Evolutionary conservation across 345 rosid genomes (phyloP).

Genomic region (Euphorbia pulcherrima): DNA sequence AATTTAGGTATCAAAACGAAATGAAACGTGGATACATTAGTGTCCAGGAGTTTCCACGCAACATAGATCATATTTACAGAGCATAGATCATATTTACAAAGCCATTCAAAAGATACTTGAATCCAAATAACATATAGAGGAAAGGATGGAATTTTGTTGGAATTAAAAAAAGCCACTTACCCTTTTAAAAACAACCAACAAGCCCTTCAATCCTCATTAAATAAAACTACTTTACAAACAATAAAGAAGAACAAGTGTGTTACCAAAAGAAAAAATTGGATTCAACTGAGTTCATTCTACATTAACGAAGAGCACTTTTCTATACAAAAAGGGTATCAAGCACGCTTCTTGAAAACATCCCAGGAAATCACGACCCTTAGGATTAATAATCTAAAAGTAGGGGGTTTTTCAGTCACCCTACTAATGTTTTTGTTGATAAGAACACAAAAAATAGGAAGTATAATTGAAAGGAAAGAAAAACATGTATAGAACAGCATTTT

Average conservation of each 20-base stretch:
- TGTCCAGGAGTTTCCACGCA: no score
- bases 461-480: neutral
- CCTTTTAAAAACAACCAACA: neutral
- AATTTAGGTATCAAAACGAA: no score
- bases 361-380: neutral
- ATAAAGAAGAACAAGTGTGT: neutral
- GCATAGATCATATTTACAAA: slow-evolving; percentile 1
- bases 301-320: neutral
- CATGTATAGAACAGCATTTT: slow-evolving; percentile 8
- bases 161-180: neutral
- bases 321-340: neutral
- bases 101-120: slow-evolving; percentile 1
- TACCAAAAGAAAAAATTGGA: neutral
- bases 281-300: neutral
- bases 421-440: neutral
- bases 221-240: neutral
- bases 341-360: neutral
- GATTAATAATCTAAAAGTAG: neutral
- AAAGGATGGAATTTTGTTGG: neutral
- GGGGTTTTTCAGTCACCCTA: neutral
- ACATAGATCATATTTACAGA: neutral
- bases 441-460: neutral
- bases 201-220: neutral
- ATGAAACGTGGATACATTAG: no score
- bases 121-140: neutral